Percentiles rank a stretch among this genome's conserved stretches.
These are phyloP conservation scores for Colletotrichum tanaceti DNA, from an alignment of 2,329 filamentous ascomycete genomes.

Conservation along the genomic window DNA sequence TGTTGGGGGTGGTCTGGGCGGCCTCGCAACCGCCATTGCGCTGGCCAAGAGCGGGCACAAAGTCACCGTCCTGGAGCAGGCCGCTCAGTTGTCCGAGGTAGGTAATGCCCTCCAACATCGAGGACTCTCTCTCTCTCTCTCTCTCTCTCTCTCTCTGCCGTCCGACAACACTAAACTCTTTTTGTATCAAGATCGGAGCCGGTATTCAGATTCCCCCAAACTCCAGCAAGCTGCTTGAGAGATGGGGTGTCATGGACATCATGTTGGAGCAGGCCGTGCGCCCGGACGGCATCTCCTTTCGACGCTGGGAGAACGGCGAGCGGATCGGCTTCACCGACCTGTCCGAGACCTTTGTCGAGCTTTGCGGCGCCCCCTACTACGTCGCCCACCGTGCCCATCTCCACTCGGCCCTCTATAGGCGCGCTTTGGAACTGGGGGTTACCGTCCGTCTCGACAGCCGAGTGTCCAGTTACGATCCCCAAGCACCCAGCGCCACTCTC, in stretches of 20 bases:
- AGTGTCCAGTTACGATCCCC: conserved; percentile 44
- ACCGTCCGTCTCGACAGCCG: conserved; percentile 43
- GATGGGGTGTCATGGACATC: conserved; percentile 44
- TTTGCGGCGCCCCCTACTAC: conserved; percentile 49
- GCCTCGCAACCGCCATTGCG: conserved; percentile 37
- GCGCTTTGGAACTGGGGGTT: conserved; percentile 45
- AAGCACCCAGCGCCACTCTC: conserved; percentile 42
- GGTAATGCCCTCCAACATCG: neutral
- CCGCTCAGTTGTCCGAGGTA: conserved; percentile 27
- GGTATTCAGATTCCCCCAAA: conserved; percentile 43
- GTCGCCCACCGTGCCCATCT: conserved; percentile 52
- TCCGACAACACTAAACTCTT: too few relatives aligned
- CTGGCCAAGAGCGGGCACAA: conserved; percentile 32
- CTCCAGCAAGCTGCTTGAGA: conserved; percentile 38
- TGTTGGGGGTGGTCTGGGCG: conserved; percentile 40
- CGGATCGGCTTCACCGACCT: conserved; percentile 42
- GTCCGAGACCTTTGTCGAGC: conserved; percentile 43
- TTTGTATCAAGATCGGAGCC: too few relatives aligned
- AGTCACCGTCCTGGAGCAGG: conserved; percentile 40
- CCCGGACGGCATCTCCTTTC: conserved; percentile 43
- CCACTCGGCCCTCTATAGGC: conserved; percentile 47
- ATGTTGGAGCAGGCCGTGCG: conserved; percentile 42
- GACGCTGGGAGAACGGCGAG: conserved; percentile 45
- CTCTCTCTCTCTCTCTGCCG: too few relatives aligned
- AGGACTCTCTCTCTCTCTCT: too few relatives aligned